These are phyloP conservation scores for Yamadazyma dushanensis DNA, from an alignment of 1,139 yeast genomes.

Conservation along the genomic window DNA sequence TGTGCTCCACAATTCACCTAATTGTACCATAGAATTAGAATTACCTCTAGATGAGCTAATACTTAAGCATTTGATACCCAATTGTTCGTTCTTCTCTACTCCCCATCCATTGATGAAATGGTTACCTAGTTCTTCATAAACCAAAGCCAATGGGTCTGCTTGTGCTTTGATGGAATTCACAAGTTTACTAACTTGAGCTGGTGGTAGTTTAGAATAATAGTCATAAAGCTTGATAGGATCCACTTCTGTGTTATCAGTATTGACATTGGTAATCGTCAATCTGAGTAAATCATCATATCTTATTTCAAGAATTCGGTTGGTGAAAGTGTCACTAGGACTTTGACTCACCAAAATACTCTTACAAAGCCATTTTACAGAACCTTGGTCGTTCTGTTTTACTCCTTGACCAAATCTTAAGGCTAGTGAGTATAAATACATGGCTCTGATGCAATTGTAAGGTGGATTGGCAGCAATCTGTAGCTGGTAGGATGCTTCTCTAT, in stretches of 20 bases:
- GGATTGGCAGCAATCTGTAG: conserved; percentile 59
- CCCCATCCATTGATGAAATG: conserved; percentile 64
- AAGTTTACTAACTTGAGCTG: conserved; percentile 28
- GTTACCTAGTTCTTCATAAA: conserved; percentile 61
- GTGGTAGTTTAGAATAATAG: conserved; percentile 26
- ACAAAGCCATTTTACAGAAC: conserved; percentile 63
- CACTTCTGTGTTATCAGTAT: conserved; percentile 22
- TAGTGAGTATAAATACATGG: conserved; percentile 71
- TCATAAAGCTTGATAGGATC: conserved; percentile 32
- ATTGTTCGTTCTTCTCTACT: conserved; percentile 49
- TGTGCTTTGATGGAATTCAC: conserved; percentile 27
- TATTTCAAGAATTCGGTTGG: conserved; percentile 28
- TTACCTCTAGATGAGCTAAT: conserved; percentile 72
- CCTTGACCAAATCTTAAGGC: conserved; percentile 75
- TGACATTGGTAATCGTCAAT: conserved; percentile 26
- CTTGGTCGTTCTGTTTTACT: conserved; percentile 55
- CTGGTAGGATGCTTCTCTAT: conserved; percentile 70
- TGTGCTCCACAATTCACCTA: conserved; percentile 69
- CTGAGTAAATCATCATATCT: conserved; percentile 32
- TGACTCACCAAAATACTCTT: conserved; percentile 28
- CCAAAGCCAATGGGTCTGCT: conserved; percentile 30
- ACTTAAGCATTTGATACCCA: conserved; percentile 62
- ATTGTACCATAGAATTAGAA: conserved; percentile 66
- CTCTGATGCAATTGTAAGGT: conserved; percentile 58
- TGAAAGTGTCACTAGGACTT: conserved; percentile 8